A percentile compares a stretch with the other conserved stretches of the same genome.
Evolutionary conservation across 108 stramenopile species (phyloP).

Genomic region (Skeletonema menzelii): DNA sequence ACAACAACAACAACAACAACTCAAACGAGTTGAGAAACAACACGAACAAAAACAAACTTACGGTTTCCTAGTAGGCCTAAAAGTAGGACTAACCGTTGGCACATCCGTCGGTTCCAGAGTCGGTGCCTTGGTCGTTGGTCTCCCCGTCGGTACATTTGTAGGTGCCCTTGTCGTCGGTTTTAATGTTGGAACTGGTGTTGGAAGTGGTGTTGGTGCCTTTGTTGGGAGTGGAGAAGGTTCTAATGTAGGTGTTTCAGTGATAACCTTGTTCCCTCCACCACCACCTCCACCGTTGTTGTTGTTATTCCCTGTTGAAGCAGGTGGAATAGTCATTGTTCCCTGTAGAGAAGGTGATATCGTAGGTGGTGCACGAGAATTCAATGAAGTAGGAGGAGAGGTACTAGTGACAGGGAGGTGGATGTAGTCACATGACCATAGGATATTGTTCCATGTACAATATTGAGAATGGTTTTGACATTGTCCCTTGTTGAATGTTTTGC

Average conservation of each 20-base stretch:
- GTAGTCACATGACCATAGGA: neutral
- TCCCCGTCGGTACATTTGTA: neutral
- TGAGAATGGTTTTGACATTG: neutral
- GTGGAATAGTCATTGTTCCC: no score
- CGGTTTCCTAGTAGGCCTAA: neutral
- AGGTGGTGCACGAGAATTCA: neutral
- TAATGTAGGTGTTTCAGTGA: neutral
- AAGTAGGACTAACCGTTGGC: no score
- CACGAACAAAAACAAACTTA: neutral
- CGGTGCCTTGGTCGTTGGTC: neutral
- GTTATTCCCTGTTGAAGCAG: no score
- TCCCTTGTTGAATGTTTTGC: neutral
- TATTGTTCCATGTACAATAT: neutral
- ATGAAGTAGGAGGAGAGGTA: neutral
- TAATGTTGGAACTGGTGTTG: neutral
- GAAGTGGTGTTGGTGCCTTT: neutral
- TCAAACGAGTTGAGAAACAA: neutral
- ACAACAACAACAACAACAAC: neutral
- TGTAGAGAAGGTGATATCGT: neutral
- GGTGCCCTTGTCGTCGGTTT: neutral
- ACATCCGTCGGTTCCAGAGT: no score
- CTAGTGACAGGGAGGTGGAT: neutral
- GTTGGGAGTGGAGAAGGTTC: neutral
- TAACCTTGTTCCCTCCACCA: neutral
- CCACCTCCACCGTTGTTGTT: neutral